A percentile compares a stretch with the other conserved stretches of the same genome.
These are phyloP conservation scores for Cutaneotrichosporon sp. DNA, from an alignment of 1,284 basidiomycete genomes.

Conservation along the genomic window DNA sequence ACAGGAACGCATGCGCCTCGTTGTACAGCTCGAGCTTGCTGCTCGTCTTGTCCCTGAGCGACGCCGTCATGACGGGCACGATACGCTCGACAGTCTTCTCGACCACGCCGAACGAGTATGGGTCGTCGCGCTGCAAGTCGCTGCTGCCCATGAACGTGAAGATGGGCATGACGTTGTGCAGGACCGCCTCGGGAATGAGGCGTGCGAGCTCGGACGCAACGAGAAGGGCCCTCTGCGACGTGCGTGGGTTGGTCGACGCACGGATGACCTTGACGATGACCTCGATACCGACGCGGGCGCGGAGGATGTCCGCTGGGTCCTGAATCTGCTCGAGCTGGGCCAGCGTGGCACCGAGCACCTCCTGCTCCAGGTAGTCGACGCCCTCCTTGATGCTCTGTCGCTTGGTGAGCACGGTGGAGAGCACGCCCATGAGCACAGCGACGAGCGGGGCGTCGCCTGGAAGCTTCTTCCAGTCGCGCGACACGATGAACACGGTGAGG, in stretches of 20 bases:
- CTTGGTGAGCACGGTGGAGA: constrained; percentile 62
- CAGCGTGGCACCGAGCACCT: constrained; percentile 75
- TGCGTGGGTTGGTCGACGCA: constrained; percentile 85
- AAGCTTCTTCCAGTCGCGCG: constrained; percentile 60
- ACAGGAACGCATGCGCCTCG: constrained; percentile 42
- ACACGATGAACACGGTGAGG: constrained; percentile 65
- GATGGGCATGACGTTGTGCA: constrained; percentile 95
- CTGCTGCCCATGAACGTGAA: constrained; percentile 99
- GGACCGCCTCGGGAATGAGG: constrained; percentile 79
- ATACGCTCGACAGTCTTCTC: constrained; percentile 91
- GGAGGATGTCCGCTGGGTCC: constrained; percentile 36
- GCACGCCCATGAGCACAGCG: constrained; percentile 65
- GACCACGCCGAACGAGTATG: constrained; percentile 89
- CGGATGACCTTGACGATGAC: constrained; percentile 81
- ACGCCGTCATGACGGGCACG: constrained; percentile 83
- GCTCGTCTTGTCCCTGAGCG: constrained; percentile 57
- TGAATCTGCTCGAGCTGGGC: constrained; percentile 59
- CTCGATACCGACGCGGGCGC: constrained; percentile 56
- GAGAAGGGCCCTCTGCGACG: constrained; percentile 88
- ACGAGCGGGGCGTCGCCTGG: constrained; percentile 67
- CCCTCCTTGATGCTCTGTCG: constrained; percentile 52
- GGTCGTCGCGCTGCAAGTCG: constrained; percentile 92
- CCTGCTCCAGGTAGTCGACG: constrained; percentile 74
- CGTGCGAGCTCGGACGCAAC: constrained; percentile 78
- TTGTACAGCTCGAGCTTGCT: constrained; percentile 60